These are phyloP conservation scores for Suillus occidentalis DNA, from an alignment of 768 basidiomycete species.

Conservation along the genomic window DNA sequence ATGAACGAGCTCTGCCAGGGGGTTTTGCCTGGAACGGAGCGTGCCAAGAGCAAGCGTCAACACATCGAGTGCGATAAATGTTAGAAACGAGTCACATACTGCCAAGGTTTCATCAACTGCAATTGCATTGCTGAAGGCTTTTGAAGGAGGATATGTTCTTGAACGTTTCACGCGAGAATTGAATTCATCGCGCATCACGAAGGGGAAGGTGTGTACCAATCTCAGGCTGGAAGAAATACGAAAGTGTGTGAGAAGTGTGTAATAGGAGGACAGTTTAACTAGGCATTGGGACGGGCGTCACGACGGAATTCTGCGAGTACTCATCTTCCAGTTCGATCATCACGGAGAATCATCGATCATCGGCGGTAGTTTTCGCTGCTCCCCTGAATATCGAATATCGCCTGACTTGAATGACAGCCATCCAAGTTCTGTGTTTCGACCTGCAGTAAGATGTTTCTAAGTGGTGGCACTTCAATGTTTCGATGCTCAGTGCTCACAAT, in stretches of 20 bases:
- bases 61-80: slow-evolving; percentile 3
- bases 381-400: background rate
- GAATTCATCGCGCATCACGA: background rate
- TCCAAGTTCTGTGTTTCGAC: background rate
- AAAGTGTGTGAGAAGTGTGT: background rate
- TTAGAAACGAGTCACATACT: background rate
- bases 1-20: background rate
- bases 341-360: background rate
- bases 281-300: background rate
- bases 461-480: too few relatives aligned
- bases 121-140: background rate
- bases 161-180: background rate
- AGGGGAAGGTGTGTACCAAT: background rate
- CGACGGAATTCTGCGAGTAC: background rate
- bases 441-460: background rate
- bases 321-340: background rate
- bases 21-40: background rate
- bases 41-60: slow-evolving; percentile 8
- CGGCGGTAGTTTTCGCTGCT: background rate
- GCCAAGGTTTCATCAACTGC: background rate
- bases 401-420: background rate
- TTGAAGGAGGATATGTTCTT: background rate
- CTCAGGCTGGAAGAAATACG: background rate
- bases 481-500: too few relatives aligned
- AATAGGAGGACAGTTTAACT: background rate